Percentiles rank a stretch among this genome's conserved stretches.
phyloP scores from a whole-genome alignment of 148 eudicot species.

The Hydrangea macrophylla region DNA sequence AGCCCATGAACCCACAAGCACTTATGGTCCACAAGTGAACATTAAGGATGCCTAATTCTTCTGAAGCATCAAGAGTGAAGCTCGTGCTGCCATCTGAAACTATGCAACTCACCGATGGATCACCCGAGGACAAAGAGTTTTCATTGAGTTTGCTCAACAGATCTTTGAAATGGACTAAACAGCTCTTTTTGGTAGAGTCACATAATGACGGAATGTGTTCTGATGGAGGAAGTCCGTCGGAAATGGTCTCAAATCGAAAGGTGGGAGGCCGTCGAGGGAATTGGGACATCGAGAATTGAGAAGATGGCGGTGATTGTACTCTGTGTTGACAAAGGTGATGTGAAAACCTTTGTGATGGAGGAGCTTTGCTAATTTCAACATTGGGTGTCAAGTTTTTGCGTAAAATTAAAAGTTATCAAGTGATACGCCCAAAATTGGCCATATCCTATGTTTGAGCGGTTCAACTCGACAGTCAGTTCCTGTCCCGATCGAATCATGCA shows the following conservation, averaged over 20 bases:
- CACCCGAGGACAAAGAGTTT: background rate
- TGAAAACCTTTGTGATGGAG: slow-evolving; percentile 30
- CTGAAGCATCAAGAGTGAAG: slow-evolving; percentile 15
- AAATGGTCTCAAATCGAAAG: slow-evolving; percentile 27
- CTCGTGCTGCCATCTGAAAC: slow-evolving; percentile 19
- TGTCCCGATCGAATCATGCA: too few species aligned
- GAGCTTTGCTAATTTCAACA: slow-evolving; percentile 23
- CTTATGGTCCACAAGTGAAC: slow-evolving; percentile 20
- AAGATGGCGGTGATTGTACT: slow-evolving; percentile 29
- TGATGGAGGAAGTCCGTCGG: slow-evolving; percentile 25
- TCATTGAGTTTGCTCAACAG: slow-evolving; percentile 12
- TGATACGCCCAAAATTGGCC: too few species aligned
- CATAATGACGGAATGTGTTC: slow-evolving; percentile 12
- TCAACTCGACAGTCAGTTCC: too few species aligned
- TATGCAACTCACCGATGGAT: slow-evolving; percentile 22
- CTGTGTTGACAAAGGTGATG: slow-evolving; percentile 36
- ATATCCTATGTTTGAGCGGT: too few species aligned
- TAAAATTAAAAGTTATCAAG: too few species aligned
- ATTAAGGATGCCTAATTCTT: slow-evolving; percentile 11
- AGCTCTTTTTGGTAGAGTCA: slow-evolving; percentile 7
- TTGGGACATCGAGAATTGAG: slow-evolving; percentile 11
- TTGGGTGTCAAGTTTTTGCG: too few species aligned
- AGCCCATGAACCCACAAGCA: slow-evolving; percentile 21
- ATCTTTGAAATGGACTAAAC: slow-evolving; percentile 7
- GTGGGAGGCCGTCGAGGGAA: slow-evolving; percentile 15